Conservation (phyloP, 1,139 yeast genomes). For the Hemisphaericaspora subhashii region DNA sequence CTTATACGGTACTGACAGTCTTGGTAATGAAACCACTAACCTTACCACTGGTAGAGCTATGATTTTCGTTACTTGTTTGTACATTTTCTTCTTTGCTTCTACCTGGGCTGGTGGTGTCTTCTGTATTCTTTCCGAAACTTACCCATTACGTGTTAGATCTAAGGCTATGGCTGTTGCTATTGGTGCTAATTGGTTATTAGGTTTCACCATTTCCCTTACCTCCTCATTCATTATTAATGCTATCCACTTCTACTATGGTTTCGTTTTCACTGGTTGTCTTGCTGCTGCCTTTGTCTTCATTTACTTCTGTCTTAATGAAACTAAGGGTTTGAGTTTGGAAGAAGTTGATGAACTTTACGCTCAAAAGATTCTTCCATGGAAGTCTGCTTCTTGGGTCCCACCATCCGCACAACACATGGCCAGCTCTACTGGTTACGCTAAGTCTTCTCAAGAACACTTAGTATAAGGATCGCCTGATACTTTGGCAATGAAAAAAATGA, state of each 20-base stretch:
- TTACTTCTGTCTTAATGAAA: constrained; percentile 60
- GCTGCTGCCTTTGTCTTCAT: constrained; percentile 56
- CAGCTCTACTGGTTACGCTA: constrained; percentile 30
- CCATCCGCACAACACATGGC: constrained; percentile 33
- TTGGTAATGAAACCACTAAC: constrained; percentile 27
- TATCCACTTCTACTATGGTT: constrained; percentile 58
- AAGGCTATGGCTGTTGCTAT: constrained; percentile 77
- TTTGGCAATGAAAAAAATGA: not conserved
- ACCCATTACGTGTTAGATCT: constrained; percentile 75
- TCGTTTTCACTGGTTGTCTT: constrained; percentile 71
- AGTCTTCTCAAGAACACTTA: constrained; percentile 26
- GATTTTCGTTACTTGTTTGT: constrained; percentile 76
- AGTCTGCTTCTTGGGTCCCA: constrained; percentile 45
- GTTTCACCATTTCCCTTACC: constrained; percentile 71
- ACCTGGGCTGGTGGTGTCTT: constrained; percentile 86
- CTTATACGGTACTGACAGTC: constrained; percentile 48
- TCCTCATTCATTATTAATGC: constrained; percentile 65
- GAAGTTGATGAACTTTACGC: constrained; percentile 67
- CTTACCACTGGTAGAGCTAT: constrained; percentile 59
- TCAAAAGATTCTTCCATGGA: constrained; percentile 45
- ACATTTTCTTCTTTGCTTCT: constrained; percentile 77
- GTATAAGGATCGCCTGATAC: constrained; percentile 13
- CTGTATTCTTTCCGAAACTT: constrained; percentile 76
- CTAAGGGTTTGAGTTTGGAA: constrained; percentile 66
- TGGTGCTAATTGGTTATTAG: constrained; percentile 79